Evolutionary conservation across 768 basidiomycete species (phyloP), one percentile per base, ranked within the genome.

Genomic region (Suillus subalutaceus): DNA sequence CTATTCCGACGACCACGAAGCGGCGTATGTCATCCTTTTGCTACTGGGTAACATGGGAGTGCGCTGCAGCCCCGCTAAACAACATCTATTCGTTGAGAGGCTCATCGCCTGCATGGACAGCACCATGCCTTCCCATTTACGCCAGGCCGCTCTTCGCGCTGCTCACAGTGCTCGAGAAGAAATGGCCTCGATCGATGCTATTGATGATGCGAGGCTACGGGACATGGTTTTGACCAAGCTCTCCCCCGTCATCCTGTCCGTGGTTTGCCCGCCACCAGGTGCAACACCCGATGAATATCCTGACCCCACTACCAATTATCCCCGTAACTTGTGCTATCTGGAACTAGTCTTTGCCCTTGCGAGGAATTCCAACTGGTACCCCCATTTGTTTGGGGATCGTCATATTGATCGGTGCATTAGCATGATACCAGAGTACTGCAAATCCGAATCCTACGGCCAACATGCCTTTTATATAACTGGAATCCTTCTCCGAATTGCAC

Each of bases 231-330:
- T 50, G 23, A 50, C 48, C 12, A 15, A 50, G 23, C 23, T 50
- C 13, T 50, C 48, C 6, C 48, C 48, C 12, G 48, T 23, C 12
- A 50, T 50, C 12, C 13, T 50, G 23, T 23, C 48, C 23, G 48
- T 23, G 13, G 2, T 50, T 50, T 50, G 23, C 4, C 48, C 48
- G 48, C 48, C 12, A 12, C 48, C 48, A 26, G 2, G 48, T 50
- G 2, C 23, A 26, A 23, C 23, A 23, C 48, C 23, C 48, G 37
- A 37, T 18, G 12, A 23, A 23, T 12, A 15, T 50, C 12, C n/a
- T 15, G 4, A n/a, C 48, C 12, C 0, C n/a, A 0, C 8, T n/a
- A 13, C n/a, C n/a, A 0, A 50, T 23, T 6, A 50, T 50, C 0
- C 0, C 6, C 48, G 48, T 12, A 2, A 50, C 23, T 23, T 6